phyloP scores from a whole-genome alignment of 345 rosid species.

The Citrus glauca region DNA sequence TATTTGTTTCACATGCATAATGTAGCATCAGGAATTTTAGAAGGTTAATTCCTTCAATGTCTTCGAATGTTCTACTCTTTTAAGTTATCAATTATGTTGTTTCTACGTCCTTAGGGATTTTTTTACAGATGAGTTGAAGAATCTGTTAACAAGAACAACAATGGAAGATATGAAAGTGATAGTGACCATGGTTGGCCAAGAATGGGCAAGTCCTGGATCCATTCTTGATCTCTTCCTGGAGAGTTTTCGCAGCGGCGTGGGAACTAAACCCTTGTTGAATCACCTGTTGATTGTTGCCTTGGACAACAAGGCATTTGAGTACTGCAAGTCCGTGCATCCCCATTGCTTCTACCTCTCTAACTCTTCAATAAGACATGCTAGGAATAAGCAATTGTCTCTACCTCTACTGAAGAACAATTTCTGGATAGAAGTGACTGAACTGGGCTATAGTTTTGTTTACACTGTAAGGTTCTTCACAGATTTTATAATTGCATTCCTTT shows the following conservation, averaged over 20 bases:
- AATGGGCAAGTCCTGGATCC: slow-evolving; percentile 42
- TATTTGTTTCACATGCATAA: background rate
- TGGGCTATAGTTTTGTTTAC: slow-evolving; percentile 45
- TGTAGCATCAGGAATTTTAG: background rate
- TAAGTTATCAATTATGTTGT: too few relatives aligned
- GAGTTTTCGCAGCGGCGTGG: slow-evolving; percentile 42
- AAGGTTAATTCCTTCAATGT: background rate
- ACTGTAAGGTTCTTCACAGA: slow-evolving; percentile 27
- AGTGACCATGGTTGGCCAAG: slow-evolving; percentile 33
- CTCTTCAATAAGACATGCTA: background rate
- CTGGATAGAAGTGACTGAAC: slow-evolving; percentile 20
- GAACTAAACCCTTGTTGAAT: slow-evolving; percentile 35
- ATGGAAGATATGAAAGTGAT: slow-evolving; percentile 34
- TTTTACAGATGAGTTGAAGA: slow-evolving; percentile 4
- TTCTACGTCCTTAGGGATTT: background rate
- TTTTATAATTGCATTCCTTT: background rate
- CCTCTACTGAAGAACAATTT: slow-evolving; percentile 12
- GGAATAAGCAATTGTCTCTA: background rate
- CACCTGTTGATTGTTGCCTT: slow-evolving; percentile 43
- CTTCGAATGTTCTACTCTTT: too few relatives aligned
- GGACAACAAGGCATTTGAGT: slow-evolving; percentile 34
- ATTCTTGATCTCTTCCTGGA: slow-evolving; percentile 49
- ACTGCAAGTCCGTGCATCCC: slow-evolving; percentile 35
- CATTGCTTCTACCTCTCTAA: slow-evolving; percentile 31
- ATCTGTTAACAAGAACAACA: slow-evolving; percentile 27